A percentile compares a stretch with the other conserved stretches of the same genome.
Evolutionary conservation across 2,329 filamentous ascomycete genomes (phyloP).

Genomic region (Neoarthrinium moseri): DNA sequence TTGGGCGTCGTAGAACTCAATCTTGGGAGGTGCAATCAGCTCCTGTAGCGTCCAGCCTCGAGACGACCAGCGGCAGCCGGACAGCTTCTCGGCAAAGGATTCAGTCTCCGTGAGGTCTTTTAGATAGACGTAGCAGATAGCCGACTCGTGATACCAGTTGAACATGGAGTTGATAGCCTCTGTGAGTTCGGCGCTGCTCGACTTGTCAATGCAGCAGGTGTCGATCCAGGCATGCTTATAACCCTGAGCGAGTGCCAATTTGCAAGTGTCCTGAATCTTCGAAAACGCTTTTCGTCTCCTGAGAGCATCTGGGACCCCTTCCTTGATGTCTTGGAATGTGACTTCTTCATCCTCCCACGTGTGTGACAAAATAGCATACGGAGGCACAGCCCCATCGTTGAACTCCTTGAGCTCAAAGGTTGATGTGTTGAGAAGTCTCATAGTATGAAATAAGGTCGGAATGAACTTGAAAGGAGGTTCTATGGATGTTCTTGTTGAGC

Average conservation of each 20-base stretch:
- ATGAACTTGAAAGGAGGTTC: no score
- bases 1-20: background rate
- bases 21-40: conserved; percentile 7
- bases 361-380: background rate
- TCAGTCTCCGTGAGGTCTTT: conserved; percentile 15
- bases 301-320: background rate
- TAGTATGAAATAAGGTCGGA: no score
- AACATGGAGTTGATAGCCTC: conserved; percentile 20
- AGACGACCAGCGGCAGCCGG: conserved; percentile 6
- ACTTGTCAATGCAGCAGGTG: conserved; percentile 18
- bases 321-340: background rate
- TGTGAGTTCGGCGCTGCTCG: conserved; percentile 14
- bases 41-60: conserved; percentile 21
- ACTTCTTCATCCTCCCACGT: background rate
- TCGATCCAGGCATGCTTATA: no score
- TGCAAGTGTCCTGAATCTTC: no score
- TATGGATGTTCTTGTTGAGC: no score
- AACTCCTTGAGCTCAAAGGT: background rate
- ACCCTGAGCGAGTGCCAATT: no score
- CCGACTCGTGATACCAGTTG: conserved; percentile 13
- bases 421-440: background rate
- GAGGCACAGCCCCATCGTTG: background rate
- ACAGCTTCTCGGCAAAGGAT: conserved; percentile 25
- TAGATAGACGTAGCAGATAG: conserved; percentile 18
- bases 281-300: background rate